Conservation (phyloP, 495 filamentous ascomycete species). For the Friedmanniomyces simplex region DNA sequence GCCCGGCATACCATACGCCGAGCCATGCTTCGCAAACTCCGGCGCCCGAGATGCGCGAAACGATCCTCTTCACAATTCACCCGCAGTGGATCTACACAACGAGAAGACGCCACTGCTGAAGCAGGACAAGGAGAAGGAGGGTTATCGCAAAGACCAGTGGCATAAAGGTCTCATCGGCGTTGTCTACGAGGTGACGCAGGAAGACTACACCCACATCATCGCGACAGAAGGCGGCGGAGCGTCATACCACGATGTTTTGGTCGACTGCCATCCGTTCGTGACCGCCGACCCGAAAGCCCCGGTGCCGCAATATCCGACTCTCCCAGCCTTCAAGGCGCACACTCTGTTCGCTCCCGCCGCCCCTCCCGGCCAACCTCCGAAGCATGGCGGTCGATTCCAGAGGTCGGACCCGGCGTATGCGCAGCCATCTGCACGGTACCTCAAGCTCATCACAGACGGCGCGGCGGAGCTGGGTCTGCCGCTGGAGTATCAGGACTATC, state of each 20-base stretch:
- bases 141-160: conserved; percentile 49
- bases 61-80: background rate
- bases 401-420: conserved; percentile 59
- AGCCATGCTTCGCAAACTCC: conserved; percentile 89
- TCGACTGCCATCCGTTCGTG: conserved; percentile 58
- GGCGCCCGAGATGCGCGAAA: conserved; percentile 39
- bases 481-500: conserved; percentile 57
- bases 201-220: conserved; percentile 78
- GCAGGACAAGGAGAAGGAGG: conserved; percentile 22
- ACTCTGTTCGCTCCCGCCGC: conserved; percentile 46
- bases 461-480: conserved; percentile 71
- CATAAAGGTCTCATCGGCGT: conserved; percentile 76
- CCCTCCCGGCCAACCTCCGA: conserved; percentile 22
- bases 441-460: conserved; percentile 64
- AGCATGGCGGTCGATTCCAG: conserved; percentile 26
- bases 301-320: conserved; percentile 30
- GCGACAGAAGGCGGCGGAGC: conserved; percentile 80
- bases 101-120: conserved; percentile 18
- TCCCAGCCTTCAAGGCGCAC: conserved; percentile 37
- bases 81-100: background rate
- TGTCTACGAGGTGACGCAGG: conserved; percentile 79
- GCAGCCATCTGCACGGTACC: conserved; percentile 74
- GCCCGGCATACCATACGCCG: conserved; percentile 71
- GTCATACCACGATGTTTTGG: conserved; percentile 69
- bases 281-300: conserved; percentile 19